Evolutionary conservation across 257 asterid genomes (phyloP).

Genomic region (Forsythia suspensa): DNA sequence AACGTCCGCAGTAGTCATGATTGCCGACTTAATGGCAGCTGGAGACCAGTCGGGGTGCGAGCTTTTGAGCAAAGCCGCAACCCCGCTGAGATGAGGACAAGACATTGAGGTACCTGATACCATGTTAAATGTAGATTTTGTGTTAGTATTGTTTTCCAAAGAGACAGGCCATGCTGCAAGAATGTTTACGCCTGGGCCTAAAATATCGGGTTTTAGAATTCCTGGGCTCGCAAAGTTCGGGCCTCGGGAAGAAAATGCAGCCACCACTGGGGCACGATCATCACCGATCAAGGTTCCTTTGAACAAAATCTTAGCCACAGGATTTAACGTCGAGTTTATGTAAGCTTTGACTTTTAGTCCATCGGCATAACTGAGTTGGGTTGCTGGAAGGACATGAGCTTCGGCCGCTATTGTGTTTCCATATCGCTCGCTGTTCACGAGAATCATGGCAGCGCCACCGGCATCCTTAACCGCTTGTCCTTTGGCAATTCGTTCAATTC

Average conservation of each 20-base stretch:
- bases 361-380: constrained; percentile 25
- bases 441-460: constrained; percentile 34
- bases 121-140: constrained; percentile 26
- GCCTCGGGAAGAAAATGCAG: constrained; percentile 52
- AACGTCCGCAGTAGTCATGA: constrained; percentile 50
- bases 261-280: constrained; percentile 38
- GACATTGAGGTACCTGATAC: constrained; percentile 41
- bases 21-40: constrained; percentile 52
- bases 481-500: not conserved
- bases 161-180: constrained; percentile 48
- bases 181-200: constrained; percentile 62
- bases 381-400: constrained; percentile 31
- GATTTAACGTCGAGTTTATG: constrained; percentile 26
- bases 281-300: constrained; percentile 51
- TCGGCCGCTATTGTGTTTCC: constrained; percentile 1
- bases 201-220: constrained; percentile 61
- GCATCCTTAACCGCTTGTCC: constrained; percentile 30
- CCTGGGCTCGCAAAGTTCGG: constrained; percentile 39
- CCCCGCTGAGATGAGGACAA: constrained; percentile 37
- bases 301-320: constrained; percentile 32
- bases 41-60: constrained; percentile 40
- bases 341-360: constrained; percentile 28
- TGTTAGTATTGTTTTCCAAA: constrained; percentile 22
- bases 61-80: constrained; percentile 39
- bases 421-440: not conserved